Percentiles rank a stretch among this genome's conserved stretches.
These are phyloP conservation scores for Wickerhamiella cacticola DNA, from an alignment of 805 yeast genomes.

Conservation along the genomic window DNA sequence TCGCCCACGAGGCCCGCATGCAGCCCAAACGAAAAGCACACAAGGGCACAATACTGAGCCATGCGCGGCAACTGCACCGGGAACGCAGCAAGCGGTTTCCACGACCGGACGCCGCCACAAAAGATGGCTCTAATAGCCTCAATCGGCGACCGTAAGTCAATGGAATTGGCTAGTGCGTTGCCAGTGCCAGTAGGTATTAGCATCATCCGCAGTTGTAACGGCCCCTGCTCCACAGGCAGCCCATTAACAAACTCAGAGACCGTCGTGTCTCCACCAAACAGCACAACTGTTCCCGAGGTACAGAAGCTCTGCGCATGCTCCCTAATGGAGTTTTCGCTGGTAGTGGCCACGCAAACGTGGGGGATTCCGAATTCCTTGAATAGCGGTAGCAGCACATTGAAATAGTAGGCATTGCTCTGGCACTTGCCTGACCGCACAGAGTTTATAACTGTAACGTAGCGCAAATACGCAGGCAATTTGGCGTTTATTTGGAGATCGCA, in stretches of 20 bases:
- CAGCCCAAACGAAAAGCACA: constrained; percentile 73
- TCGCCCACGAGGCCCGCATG: constrained; percentile 80
- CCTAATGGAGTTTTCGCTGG: constrained; percentile 23
- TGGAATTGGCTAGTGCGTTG: constrained; percentile 61
- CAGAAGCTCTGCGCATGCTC: constrained; percentile 27
- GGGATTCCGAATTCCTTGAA: constrained; percentile 26
- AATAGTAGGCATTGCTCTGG: constrained; percentile 23
- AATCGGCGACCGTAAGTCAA: constrained; percentile 31
- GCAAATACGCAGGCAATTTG: neutral
- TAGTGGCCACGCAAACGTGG: constrained; percentile 30
- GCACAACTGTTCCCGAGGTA: constrained; percentile 37
- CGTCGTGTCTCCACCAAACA: constrained; percentile 82
- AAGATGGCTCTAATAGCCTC: constrained; percentile 25
- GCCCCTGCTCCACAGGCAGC: constrained; percentile 20
- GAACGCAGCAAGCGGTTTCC: constrained; percentile 36
- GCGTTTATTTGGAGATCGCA: neutral
- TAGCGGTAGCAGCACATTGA: constrained; percentile 27
- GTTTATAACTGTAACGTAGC: constrained; percentile 28
- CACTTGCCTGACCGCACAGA: constrained; percentile 27
- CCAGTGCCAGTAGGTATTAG: constrained; percentile 76
- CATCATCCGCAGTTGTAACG: constrained; percentile 17
- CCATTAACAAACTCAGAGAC: constrained; percentile 61
- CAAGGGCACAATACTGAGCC: constrained; percentile 33
- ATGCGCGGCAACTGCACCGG: constrained; percentile 34
- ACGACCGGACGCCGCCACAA: constrained; percentile 9